A percentile compares a stretch with the other conserved stretches of the same genome.
Evolutionary conservation across 305 asterid species (phyloP).

Genomic region (Solanum chacoense): DNA sequence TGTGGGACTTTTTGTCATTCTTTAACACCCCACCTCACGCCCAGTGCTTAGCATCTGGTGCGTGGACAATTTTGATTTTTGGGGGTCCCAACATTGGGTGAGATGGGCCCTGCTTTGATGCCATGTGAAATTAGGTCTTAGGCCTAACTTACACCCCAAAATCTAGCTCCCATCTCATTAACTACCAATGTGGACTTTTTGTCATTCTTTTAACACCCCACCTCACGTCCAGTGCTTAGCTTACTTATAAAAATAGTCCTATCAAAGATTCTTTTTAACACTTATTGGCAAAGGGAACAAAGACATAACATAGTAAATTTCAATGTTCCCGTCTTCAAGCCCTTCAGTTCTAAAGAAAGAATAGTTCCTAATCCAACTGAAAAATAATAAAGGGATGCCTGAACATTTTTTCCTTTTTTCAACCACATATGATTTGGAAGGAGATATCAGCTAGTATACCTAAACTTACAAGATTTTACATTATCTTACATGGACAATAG

Average conservation of each 20-base stretch:
- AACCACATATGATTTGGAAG: not conserved
- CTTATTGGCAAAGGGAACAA: not conserved
- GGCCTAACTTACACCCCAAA: not conserved
- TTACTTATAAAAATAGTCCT: not conserved
- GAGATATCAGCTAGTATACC: not conserved
- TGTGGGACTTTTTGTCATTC: not conserved
- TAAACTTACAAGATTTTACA: not conserved
- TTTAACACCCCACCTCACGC: not conserved
- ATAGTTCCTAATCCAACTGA: not conserved
- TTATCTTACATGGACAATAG: not conserved
- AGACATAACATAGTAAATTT: not conserved
- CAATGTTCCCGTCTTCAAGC: not conserved
- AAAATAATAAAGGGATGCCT: not conserved
- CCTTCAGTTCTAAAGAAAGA: not conserved
- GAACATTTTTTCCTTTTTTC: not conserved
- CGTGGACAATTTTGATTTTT: not conserved
- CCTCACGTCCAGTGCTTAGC: not conserved
- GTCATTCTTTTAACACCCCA: not conserved
- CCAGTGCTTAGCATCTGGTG: not conserved
- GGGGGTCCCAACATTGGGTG: not conserved
- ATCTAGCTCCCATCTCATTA: not conserved
- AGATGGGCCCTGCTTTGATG: not conserved
- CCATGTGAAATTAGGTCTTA: not conserved
- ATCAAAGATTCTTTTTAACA: not conserved
- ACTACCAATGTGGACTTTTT: not conserved